Conservation (phyloP, 768 basidiomycete species). For the Chalciporus pseudorubinellus region DNA sequence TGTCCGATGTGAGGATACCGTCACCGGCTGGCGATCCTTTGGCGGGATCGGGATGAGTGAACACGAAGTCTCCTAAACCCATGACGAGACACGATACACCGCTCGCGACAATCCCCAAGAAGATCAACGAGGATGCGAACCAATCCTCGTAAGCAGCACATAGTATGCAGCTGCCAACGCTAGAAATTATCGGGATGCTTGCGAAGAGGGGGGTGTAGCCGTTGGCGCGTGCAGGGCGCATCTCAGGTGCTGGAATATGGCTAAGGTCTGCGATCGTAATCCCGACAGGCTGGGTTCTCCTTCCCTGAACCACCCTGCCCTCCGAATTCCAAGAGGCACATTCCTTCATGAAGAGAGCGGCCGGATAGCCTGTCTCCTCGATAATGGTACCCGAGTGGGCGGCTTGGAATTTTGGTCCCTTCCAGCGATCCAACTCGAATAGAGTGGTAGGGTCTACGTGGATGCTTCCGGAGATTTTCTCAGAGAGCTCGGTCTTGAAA, state of each 20-base stretch:
- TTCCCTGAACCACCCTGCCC: slow-evolving; percentile 8
- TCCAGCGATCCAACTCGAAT: slow-evolving; percentile 13
- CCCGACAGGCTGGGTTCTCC: slow-evolving; percentile 6
- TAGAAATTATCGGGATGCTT: slow-evolving; percentile 19
- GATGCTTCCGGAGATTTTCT: slow-evolving; percentile 12
- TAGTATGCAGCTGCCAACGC: slow-evolving; percentile 18
- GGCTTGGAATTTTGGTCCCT: slow-evolving; percentile 67
- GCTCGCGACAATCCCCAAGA: slow-evolving; percentile 29
- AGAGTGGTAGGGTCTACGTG: slow-evolving; percentile 19
- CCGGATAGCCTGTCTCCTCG: slow-evolving; percentile 50
- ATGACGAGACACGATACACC: slow-evolving; percentile 27
- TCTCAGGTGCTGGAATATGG: slow-evolving; percentile 5
- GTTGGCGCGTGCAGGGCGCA: slow-evolving; percentile 1
- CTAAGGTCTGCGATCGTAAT: slow-evolving; percentile 12
- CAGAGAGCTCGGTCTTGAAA: no score
- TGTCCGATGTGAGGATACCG: slow-evolving; percentile 22
- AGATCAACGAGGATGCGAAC: slow-evolving; percentile 27
- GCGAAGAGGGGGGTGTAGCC: slow-evolving; percentile 8
- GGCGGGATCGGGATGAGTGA: no score
- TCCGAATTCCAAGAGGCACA: slow-evolving; percentile 10
- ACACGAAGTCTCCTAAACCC: slow-evolving; percentile 23
- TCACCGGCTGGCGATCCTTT: slow-evolving; percentile 27
- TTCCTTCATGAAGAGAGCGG: slow-evolving; percentile 42
- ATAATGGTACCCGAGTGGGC: slow-evolving; percentile 59
- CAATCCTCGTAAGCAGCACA: slow-evolving; percentile 24